A percentile compares a stretch with the other conserved stretches of the same genome.
phyloP scores from a whole-genome alignment of 371 early-diverging fungal genomes.

The Mortierella sp. region DNA sequence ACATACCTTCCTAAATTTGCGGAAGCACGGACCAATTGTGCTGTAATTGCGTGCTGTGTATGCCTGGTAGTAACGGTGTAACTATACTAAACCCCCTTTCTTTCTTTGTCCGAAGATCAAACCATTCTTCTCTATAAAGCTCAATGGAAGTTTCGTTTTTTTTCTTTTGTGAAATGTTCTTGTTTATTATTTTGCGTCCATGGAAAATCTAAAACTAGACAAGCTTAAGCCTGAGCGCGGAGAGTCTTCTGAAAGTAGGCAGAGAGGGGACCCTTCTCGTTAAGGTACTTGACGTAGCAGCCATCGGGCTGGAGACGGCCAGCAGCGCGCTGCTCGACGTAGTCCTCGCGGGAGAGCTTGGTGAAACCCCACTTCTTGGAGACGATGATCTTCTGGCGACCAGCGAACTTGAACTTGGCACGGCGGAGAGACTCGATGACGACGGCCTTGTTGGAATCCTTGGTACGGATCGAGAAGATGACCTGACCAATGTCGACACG shows the following conservation, averaged over 20 bases:
- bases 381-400: constrained; percentile 98
- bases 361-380: constrained; percentile 99
- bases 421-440: constrained; percentile 99
- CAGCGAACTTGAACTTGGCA: constrained; percentile 99
- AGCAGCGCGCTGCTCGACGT: constrained; percentile 82
- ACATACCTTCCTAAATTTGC: no score
- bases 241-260: constrained; percentile 67
- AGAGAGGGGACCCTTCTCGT: constrained; percentile 88
- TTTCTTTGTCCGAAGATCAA: no score
- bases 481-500: constrained; percentile 99
- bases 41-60: no score
- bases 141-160: no score
- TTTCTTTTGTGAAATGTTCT: no score
- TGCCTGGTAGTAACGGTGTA: no score
- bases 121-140: no score
- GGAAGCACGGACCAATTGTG: no score
- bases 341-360: constrained; percentile 95
- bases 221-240: constrained; percentile 28
- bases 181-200: not conserved
- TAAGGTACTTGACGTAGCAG: constrained; percentile 97
- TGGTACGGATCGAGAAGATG: constrained; percentile 98
- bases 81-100: no score
- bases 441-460: constrained; percentile 94
- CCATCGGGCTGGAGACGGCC: constrained; percentile 95
- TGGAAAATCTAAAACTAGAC: not conserved